Conservation (phyloP, 805 yeast species). For the Candida piceae region DNA sequence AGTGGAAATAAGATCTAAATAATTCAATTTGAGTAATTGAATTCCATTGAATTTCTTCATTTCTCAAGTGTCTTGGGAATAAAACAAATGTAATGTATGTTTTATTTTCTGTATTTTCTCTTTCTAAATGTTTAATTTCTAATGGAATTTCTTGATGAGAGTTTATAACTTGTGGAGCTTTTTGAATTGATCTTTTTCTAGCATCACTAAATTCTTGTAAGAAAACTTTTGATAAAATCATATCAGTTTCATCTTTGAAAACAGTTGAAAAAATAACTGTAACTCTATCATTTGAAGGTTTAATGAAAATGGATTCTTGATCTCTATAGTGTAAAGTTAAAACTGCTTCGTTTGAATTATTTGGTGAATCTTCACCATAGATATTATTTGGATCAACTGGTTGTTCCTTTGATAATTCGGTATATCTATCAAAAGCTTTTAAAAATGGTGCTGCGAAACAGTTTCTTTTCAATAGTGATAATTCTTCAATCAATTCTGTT, state of each 20-base stretch:
- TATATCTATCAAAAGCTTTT: slow-evolving; percentile 76
- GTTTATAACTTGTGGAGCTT: slow-evolving; percentile 96
- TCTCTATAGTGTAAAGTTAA: slow-evolving; percentile 82
- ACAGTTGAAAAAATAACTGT: slow-evolving; percentile 93
- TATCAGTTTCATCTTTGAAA: slow-evolving; percentile 96
- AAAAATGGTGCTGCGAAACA: slow-evolving; percentile 92
- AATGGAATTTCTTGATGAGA: slow-evolving; percentile 90
- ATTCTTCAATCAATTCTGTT: slow-evolving; percentile 49
- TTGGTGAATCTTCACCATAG: slow-evolving; percentile 35
- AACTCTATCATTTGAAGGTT: slow-evolving; percentile 92
- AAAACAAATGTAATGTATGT: slow-evolving; percentile 62
- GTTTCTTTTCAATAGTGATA: slow-evolving; percentile 77
- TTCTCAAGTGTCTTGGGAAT: slow-evolving; percentile 72
- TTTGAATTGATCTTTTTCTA: slow-evolving; percentile 90
- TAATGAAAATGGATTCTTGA: slow-evolving; percentile 83
- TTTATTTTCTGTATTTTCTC: slow-evolving; percentile 31
- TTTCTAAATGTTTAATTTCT: slow-evolving; percentile 54
- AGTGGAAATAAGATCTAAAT: slow-evolving; percentile 96
- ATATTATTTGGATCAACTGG: slow-evolving; percentile 36
- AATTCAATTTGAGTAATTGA: slow-evolving; percentile 88
- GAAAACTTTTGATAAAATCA: slow-evolving; percentile 82
- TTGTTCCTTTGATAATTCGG: slow-evolving; percentile 46
- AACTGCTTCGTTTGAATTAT: slow-evolving; percentile 47
- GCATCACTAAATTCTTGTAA: slow-evolving; percentile 95
- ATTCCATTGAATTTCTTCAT: slow-evolving; percentile 64